phyloP scores from a whole-genome alignment of 2,329 filamentous ascomycete species.

The Xylaria multiplex region DNA sequence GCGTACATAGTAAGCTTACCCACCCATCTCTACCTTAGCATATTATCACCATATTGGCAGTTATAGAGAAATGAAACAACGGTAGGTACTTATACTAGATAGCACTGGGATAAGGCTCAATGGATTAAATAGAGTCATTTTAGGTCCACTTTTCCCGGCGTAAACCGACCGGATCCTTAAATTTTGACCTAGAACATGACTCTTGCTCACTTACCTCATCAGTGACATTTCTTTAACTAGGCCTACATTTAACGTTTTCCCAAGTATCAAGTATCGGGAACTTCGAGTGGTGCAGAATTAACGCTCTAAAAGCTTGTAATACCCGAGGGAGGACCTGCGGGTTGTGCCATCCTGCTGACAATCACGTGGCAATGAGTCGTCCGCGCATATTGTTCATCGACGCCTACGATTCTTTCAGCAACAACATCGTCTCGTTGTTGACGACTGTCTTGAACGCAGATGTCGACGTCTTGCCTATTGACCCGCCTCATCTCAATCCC shows the following conservation, averaged over 20 bases:
- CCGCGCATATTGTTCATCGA: conserved; percentile 84
- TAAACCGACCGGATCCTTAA: conserved; percentile 30
- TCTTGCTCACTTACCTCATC: conserved; percentile 1
- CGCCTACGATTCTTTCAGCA: conserved; percentile 95
- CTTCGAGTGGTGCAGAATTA: background rate
- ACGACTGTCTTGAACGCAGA: conserved; percentile 73
- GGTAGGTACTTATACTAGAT: too few species aligned
- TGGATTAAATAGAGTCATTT: background rate
- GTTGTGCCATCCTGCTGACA: background rate
- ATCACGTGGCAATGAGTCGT: conserved; percentile 45
- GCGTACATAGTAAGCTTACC: conserved; percentile 18
- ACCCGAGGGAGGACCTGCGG: background rate
- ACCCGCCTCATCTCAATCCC: conserved; percentile 63
- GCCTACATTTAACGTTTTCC: background rate
- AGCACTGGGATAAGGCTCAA: background rate
- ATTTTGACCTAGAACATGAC: conserved; percentile 13
- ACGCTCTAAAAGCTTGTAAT: background rate
- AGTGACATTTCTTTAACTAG: background rate
- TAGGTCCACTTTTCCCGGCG: conserved; percentile 27
- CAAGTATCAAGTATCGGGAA: background rate
- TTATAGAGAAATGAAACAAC: background rate
- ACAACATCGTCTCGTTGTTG: conserved; percentile 89
- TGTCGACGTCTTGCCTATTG: conserved; percentile 78
- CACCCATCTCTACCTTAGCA: background rate
- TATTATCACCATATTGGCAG: background rate